Evolutionary conservation across 805 yeast genomes (phyloP), one percentile per base, ranked within the genome.

Genomic region (Starmerella vaccinii): DNA sequence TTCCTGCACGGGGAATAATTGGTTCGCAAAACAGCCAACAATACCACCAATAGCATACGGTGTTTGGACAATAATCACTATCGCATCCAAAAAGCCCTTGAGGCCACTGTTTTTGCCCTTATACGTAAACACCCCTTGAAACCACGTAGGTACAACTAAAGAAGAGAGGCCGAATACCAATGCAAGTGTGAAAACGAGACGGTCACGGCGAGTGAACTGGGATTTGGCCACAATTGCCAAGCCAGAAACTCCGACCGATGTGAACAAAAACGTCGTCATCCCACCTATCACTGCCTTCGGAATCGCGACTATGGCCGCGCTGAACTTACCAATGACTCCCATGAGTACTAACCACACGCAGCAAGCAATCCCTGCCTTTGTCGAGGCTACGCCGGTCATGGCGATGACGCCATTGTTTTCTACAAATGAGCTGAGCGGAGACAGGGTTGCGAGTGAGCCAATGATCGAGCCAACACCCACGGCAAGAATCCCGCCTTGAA

Each of bases 371-470:
- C 92, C 97, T 23, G 78, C 86, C 45, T 75, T 72, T 69, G 94
- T 76, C 61, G 85, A 81, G 44, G 95, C 96, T 69, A 95, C 87
- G 65, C 85, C 86, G 46, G 96, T 89, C 65, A 89, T 75, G 38
- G 95, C 81, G 58, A 88, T 87, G 52, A 88, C 95, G 73, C 96
- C 96, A 65, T 89, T 89, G 69, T 89, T 89, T 68, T 88, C 96
- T 13, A 96, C 95, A 71, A 89, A 89, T 0, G 92, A 82, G 12
- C 94, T 81, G 78, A 87, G 73, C 51, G 96, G 95, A n/a, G 95
- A 83, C 49, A 84, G 70, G 18, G 95, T 87, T 75, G 79, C 76
- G 40, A 88, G 71, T 38, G 88, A 87, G n/a, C 92, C 82, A 3
- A 87, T 56, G 22, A 82, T 60, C 54, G 95, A 89, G 64, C 83